Conservation (phyloP, 1,139 yeast species). For the Sugiyamaella novakii region DNA sequence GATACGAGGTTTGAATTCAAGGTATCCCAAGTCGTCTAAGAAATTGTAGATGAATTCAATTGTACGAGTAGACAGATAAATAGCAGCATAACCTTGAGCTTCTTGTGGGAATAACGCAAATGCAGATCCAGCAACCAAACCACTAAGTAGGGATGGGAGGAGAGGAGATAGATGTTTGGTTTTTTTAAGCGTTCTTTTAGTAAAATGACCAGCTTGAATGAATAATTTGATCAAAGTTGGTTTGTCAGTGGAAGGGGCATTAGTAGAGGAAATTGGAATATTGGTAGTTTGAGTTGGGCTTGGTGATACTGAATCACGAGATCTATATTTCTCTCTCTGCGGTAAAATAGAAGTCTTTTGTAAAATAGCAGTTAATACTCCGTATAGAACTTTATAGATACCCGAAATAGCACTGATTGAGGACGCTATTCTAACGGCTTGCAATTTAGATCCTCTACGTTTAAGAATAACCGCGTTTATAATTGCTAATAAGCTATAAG, state of each 20-base stretch:
- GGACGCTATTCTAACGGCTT: constrained; percentile 33
- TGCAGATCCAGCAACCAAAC: constrained; percentile 38
- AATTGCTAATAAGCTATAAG: constrained; percentile 34
- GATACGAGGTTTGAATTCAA: constrained; percentile 42
- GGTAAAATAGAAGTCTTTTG: constrained; percentile 8
- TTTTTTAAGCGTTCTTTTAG: constrained; percentile 12
- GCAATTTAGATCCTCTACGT: constrained; percentile 20
- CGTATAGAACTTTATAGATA: constrained; percentile 35
- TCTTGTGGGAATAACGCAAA: constrained; percentile 34
- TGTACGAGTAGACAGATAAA: constrained; percentile 42
- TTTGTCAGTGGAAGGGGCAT: constrained; percentile 14
- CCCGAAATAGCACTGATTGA: constrained; percentile 36
- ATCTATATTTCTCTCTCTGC: constrained; percentile 12
- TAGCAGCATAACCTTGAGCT: constrained; percentile 38
- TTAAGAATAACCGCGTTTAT: constrained; percentile 28
- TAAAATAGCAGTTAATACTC: constrained; percentile 23
- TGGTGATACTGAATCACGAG: constrained; percentile 5
- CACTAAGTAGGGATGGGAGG: constrained; percentile 36
- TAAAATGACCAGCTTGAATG: constrained; percentile 5
- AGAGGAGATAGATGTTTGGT: constrained; percentile 25
- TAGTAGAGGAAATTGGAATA: too few species aligned
- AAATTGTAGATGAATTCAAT: constrained; percentile 43
- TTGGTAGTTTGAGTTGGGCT: not conserved
- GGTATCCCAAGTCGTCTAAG: constrained; percentile 41
- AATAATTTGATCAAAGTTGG: constrained; percentile 20